Evolutionary conservation across 108 stramenopile genomes (phyloP).

Genomic region (Asterionellopsis glacialis): DNA sequence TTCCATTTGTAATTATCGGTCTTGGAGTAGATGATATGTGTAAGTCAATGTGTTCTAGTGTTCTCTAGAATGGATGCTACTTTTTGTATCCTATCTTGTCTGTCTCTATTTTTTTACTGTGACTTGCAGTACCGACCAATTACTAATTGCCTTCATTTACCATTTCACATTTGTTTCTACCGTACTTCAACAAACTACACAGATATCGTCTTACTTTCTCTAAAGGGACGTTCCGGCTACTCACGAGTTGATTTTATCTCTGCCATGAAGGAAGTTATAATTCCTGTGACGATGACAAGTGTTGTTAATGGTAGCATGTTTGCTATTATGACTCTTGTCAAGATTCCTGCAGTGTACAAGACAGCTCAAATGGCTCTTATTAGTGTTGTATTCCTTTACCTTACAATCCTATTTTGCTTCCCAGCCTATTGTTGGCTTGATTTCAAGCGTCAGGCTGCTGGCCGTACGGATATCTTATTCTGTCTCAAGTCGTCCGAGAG

Average conservation of each 20-base stretch:
- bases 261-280: conserved; percentile 33
- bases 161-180: background rate
- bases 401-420: conserved; percentile 32
- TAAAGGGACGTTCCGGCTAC: conserved; percentile 28
- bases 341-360: conserved; percentile 38
- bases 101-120: background rate
- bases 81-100: too few species aligned
- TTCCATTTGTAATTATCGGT: conserved; percentile 41
- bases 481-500: conserved; percentile 14
- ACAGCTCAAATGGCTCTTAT: conserved; percentile 27
- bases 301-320: conserved; percentile 37
- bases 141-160: too few species aligned
- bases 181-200: background rate
- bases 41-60: too few species aligned
- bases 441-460: conserved; percentile 26
- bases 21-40: conserved; percentile 45
- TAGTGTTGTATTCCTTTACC: conserved; percentile 27
- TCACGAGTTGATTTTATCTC: conserved; percentile 9
- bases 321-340: conserved; percentile 24
- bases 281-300: conserved; percentile 41
- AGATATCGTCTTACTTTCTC: conserved; percentile 31
- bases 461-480: conserved; percentile 19
- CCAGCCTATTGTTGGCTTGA: conserved; percentile 41
- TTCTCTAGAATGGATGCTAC: too few species aligned
- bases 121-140: too few species aligned